These are phyloP conservation scores for Candida montana DNA, from an alignment of 805 yeast species.

Conservation along the genomic window DNA sequence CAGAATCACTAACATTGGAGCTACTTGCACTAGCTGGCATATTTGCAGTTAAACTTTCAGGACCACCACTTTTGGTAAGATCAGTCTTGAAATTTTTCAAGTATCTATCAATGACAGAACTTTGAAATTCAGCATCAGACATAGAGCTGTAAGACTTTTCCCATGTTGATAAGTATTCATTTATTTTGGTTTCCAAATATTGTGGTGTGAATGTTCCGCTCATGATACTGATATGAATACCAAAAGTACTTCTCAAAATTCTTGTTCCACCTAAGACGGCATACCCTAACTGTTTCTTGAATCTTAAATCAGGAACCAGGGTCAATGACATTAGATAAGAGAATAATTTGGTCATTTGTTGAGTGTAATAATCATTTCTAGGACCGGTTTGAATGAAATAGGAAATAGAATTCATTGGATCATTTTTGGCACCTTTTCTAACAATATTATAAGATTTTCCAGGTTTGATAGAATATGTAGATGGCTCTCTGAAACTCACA, in stretches of 20 bases:
- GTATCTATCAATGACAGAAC: conserved; percentile 33
- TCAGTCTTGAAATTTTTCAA: conserved; percentile 20
- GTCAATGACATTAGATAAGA: conserved; percentile 42
- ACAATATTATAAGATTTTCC: conserved; percentile 33
- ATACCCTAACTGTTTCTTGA: conserved; percentile 57
- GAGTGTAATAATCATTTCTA: conserved; percentile 30
- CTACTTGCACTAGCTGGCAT: conserved; percentile 31
- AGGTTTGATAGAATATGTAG: conserved; percentile 33
- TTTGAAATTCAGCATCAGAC: conserved; percentile 32
- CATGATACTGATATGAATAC: conserved; percentile 53
- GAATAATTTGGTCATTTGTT: conserved; percentile 41
- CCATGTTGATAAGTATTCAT: conserved; percentile 41
- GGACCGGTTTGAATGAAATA: conserved; percentile 55
- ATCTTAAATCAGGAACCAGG: conserved; percentile 44
- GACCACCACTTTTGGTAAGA: conserved; percentile 24
- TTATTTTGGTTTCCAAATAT: conserved; percentile 39
- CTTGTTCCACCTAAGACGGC: conserved; percentile 53
- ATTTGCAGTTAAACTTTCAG: conserved; percentile 31
- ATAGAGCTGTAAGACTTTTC: conserved; percentile 28
- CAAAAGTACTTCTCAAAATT: conserved; percentile 45
- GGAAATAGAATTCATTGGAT: conserved; percentile 47
- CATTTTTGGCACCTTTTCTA: conserved; percentile 34
- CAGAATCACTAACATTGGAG: conserved; percentile 23
- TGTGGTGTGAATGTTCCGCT: conserved; percentile 42
- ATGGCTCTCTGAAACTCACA: conserved; percentile 24